A percentile compares a stretch with the other conserved stretches of the same genome.
Conservation (phyloP, 1,284 basidiomycete species). For the Apiotrichum brassicae region DNA sequence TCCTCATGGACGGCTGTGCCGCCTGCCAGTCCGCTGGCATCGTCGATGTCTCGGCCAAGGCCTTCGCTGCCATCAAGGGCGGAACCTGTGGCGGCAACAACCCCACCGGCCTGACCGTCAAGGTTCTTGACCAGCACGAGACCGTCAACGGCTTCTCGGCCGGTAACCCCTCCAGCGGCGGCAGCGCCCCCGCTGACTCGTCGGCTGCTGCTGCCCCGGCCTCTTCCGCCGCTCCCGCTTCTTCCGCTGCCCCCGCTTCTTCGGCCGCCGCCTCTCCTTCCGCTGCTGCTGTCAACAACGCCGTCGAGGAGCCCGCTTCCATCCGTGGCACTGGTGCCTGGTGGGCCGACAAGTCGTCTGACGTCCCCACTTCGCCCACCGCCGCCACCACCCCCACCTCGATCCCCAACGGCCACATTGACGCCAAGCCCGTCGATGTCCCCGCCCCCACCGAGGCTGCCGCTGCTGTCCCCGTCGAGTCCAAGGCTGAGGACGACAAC, state of each 20-base stretch:
- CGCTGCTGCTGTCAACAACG: neutral
- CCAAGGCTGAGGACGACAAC: conserved; percentile 1
- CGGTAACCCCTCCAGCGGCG: neutral
- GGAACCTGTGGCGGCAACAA: conserved; percentile 22
- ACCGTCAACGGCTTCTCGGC: neutral
- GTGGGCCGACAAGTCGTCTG: neutral
- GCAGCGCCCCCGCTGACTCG: neutral
- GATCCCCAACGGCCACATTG: neutral
- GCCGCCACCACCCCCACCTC: neutral
- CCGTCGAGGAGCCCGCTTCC: neutral
- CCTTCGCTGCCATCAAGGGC: conserved; percentile 13
- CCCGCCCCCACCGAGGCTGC: neutral
- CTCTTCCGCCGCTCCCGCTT: neutral
- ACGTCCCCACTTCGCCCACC: neutral
- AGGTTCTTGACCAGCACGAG: conserved; percentile 24
- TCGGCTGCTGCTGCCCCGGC: neutral
- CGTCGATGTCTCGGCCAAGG: conserved; percentile 30
- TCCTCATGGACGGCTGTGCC: conserved; percentile 32
- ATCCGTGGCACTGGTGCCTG: conserved; percentile 1
- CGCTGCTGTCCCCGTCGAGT: neutral
- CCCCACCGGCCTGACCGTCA: conserved; percentile 24
- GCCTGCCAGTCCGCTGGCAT: conserved; percentile 21
- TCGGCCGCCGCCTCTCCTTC: neutral
- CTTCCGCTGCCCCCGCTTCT: neutral
- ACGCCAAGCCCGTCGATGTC: neutral